Evolutionary conservation across 2,329 filamentous ascomycete species (phyloP).

Genomic region (Epichloe brachyelytri): DNA sequence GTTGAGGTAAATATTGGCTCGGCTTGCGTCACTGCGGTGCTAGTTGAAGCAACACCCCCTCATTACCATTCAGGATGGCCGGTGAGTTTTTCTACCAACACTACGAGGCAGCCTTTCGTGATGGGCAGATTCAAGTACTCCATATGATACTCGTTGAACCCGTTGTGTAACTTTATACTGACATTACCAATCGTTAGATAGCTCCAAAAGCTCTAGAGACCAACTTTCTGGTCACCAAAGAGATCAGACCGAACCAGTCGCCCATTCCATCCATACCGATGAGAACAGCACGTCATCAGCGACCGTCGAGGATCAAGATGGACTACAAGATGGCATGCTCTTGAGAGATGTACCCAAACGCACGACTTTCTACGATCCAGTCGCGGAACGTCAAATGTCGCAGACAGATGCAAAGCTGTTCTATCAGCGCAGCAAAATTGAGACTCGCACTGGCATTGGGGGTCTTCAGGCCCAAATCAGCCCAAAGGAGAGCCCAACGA

Average conservation of each 20-base stretch:
- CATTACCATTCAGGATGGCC: not conserved
- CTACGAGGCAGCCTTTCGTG: not conserved
- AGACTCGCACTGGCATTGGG: conserved; percentile 23
- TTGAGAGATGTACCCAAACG: conserved; percentile 49
- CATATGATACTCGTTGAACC: not conserved
- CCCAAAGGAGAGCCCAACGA: conserved; percentile 33
- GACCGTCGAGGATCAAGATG: conserved; percentile 15
- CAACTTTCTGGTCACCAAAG: not conserved
- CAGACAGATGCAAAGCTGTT: conserved; percentile 92
- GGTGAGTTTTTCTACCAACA: conserved; percentile 3
- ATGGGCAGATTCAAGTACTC: not conserved
- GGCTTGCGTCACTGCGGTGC: not conserved
- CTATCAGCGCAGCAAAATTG: conserved; percentile 77
- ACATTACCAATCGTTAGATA: not conserved
- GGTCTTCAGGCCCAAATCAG: conserved; percentile 28
- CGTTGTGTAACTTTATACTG: not conserved
- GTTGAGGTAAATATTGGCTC: not conserved
- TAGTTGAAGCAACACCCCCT: not conserved
- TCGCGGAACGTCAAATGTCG: conserved; percentile 86
- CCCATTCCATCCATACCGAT: not conserved
- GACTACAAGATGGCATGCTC: conserved; percentile 43
- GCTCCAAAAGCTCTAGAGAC: not conserved
- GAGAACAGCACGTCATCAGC: conserved; percentile 1
- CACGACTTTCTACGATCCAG: conserved; percentile 86
- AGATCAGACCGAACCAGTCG: not conserved